Evolutionary conservation across 2,329 filamentous ascomycete genomes (phyloP), one percentile per base, ranked within the genome.

Genomic region (Diplodia scrobiculata): DNA sequence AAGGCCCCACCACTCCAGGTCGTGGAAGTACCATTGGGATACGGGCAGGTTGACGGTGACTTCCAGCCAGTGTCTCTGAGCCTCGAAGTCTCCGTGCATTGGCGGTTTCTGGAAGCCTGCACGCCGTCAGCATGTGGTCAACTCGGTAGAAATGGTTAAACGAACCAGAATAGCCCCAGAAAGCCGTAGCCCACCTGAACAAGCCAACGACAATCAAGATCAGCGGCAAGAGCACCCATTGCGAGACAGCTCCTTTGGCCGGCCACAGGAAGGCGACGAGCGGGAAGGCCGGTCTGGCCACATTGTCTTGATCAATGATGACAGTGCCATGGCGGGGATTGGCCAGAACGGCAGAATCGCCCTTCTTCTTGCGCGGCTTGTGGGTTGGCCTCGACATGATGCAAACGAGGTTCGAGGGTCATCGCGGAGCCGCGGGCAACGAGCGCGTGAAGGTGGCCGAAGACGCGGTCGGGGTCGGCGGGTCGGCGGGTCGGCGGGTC

Each of bases 41-140:
- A 96, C 84, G 14, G 95, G 95, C 1, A 99, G 83, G 67, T 97
- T 87, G 9, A 87, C 91, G 1, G 95, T 97, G 70, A 99, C 83
- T 75, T 99, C 95, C 93, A 99, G 97, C 95, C 95, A 99, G 78
- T 99, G 95, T 72, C 95, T 84, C 78, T 99, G 95, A 3, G 96
- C 95, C 81, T 99, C 95, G 79, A 97, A 99, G 78, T 99, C 95
- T 70, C 95, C 95, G 74, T 93, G 91, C 87, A 97, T 92, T 5
- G 95, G 95, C 41, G 93, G 93, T 68, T 86, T 87, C 67, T 89
- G 82, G 73, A 89, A 91, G 66, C 94, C 91, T 92, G 38, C 5
- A 17, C 11, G 14, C 11, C 41, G 27, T 65, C 36, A 65, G 25
- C 36, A 14, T 14, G 34, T 2, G 68, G 2, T 47, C 36, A 53